These are phyloP conservation scores for Mollisiaceae sp. DNA, from an alignment of 2,329 filamentous ascomycete genomes.

Conservation along the genomic window DNA sequence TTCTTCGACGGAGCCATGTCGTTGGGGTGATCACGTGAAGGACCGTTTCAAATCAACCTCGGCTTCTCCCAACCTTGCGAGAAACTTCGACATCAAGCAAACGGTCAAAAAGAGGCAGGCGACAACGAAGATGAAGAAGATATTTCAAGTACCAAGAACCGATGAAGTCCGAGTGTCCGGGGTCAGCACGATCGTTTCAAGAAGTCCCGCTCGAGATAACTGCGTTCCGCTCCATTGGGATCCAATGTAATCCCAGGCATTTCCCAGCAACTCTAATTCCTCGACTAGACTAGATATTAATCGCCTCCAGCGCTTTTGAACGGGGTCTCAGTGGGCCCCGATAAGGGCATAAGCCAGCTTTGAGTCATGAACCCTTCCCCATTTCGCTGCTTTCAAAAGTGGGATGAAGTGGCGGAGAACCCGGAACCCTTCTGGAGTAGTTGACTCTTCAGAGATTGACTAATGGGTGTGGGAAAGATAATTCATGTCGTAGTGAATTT, in stretches of 20 bases:
- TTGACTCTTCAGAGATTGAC: no score
- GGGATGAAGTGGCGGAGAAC: background rate
- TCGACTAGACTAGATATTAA: background rate
- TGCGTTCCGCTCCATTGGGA: background rate
- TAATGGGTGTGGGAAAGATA: background rate
- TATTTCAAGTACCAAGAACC: constrained; percentile 1
- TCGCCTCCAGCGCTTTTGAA: background rate
- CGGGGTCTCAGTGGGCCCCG: background rate
- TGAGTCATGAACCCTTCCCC: background rate
- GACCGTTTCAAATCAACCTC: constrained; percentile 1
- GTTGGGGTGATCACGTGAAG: background rate
- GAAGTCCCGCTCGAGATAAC: background rate
- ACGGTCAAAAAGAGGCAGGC: constrained; percentile 11
- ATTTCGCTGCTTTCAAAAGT: constrained; percentile 3
- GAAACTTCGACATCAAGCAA: constrained; percentile 8
- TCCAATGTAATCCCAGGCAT: background rate
- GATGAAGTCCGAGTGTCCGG: background rate
- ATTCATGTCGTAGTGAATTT: background rate
- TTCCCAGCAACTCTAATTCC: constrained; percentile 10
- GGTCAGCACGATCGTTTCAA: background rate
- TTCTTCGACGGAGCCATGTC: constrained; percentile 7
- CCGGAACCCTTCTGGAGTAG: no score
- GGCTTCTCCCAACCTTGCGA: background rate
- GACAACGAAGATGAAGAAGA: constrained; percentile 15
- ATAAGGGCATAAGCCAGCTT: constrained; percentile 3